Evolutionary conservation across 345 rosid genomes (phyloP).

Genomic region (Brassica rapa): DNA sequence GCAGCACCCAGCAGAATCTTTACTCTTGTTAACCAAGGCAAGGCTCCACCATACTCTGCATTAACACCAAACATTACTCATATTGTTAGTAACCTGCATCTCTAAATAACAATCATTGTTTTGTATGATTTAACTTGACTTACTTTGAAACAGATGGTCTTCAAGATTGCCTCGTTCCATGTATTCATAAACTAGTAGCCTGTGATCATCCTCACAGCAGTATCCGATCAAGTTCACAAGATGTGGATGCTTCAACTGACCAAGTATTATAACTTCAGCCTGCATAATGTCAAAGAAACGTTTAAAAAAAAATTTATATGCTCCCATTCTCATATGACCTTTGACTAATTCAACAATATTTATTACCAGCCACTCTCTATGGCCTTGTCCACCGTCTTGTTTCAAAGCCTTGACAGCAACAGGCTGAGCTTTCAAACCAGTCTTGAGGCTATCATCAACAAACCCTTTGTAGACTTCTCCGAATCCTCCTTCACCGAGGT

Average conservation of each 20-base stretch:
- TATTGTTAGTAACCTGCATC: slow-evolving; percentile 22
- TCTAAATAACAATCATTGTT: not conserved
- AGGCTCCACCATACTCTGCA: slow-evolving; percentile 59
- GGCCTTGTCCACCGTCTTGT: slow-evolving; percentile 75
- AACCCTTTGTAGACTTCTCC: slow-evolving; percentile 85
- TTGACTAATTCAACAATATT: not conserved
- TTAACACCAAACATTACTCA: slow-evolving; percentile 16
- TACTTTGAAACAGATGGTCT: slow-evolving; percentile 73
- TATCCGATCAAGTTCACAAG: slow-evolving; percentile 82
- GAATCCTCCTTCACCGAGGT: slow-evolving; percentile 82
- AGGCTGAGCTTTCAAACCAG: slow-evolving; percentile 62
- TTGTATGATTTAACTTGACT: slow-evolving; percentile 20
- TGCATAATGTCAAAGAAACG: slow-evolving; percentile 23
- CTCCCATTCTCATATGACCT: slow-evolving; percentile 1
- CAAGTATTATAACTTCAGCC: slow-evolving; percentile 89
- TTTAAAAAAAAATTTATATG: not conserved
- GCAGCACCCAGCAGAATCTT: slow-evolving; percentile 87
- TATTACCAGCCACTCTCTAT: slow-evolving; percentile 85
- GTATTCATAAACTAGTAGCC: slow-evolving; percentile 74
- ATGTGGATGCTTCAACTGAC: slow-evolving; percentile 73
- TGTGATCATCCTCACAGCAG: slow-evolving; percentile 74
- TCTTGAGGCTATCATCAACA: slow-evolving; percentile 56
- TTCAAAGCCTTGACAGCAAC: slow-evolving; percentile 87
- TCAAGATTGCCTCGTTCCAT: slow-evolving; percentile 84
- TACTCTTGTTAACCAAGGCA: slow-evolving; percentile 84